phyloP scores from a whole-genome alignment of 257 asterid species.

The Solanum rostratum region DNA sequence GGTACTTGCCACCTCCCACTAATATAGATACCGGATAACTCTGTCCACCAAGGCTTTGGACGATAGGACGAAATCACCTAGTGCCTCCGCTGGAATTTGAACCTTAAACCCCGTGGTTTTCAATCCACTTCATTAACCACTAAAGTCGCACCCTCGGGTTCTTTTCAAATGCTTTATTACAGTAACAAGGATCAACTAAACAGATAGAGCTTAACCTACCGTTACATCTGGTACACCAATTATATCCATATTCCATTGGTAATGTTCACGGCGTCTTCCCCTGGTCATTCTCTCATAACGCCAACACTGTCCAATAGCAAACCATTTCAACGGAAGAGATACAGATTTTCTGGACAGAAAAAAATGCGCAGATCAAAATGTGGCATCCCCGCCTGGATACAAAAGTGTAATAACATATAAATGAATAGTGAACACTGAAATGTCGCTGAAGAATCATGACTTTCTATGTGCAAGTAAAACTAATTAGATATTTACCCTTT shows the following conservation, averaged over 20 bases:
- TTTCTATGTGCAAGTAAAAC: neutral
- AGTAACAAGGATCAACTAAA: neutral
- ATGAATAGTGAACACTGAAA: neutral
- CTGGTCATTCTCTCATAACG: constrained; percentile 96
- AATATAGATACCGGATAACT: neutral
- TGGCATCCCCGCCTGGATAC: constrained; percentile 42
- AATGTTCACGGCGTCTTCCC: constrained; percentile 96
- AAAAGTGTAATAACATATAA: constrained; percentile 13
- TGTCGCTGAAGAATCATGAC: neutral
- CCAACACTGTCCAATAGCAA: constrained; percentile 99
- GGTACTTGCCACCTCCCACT: neutral
- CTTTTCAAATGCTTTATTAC: neutral
- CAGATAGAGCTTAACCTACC: constrained; percentile 25
- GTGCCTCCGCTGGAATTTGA: neutral
- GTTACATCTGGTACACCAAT: constrained; percentile 81
- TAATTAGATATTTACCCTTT: constrained; percentile 49
- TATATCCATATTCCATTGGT: constrained; percentile 98
- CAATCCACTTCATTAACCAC: neutral
- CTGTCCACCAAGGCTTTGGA: neutral
- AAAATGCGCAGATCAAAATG: constrained; percentile 51
- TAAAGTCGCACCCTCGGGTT: neutral
- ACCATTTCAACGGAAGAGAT: constrained; percentile 92
- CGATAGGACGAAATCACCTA: neutral
- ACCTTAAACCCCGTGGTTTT: neutral
- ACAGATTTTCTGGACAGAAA: constrained; percentile 85